Percentiles rank a stretch among this genome's conserved stretches.
Conservation (phyloP, 1,284 basidiomycete genomes). For the Moesziomyces antarcticus region DNA sequence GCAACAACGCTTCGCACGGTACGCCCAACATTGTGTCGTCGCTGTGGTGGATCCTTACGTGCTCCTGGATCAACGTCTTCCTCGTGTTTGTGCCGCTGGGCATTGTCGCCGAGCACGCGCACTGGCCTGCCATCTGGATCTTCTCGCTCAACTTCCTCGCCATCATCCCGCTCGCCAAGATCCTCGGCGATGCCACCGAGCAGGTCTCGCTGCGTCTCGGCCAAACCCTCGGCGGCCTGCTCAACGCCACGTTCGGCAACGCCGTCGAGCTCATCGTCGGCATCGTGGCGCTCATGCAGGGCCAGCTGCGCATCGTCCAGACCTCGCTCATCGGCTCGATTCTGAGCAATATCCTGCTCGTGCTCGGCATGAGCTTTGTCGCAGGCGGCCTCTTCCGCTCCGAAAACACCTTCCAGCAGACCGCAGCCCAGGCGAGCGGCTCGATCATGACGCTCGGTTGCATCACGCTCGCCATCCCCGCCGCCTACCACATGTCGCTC, state of each 20-base stretch:
- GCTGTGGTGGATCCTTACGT: conserved; percentile 60
- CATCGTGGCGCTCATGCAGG: conserved; percentile 83
- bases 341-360: conserved; percentile 64
- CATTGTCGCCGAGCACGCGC: conserved; percentile 54
- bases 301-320: conserved; percentile 69
- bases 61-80: conserved; percentile 62
- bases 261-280: conserved; percentile 67
- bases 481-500: conserved; percentile 76
- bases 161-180: conserved; percentile 66
- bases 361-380: conserved; percentile 64
- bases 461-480: conserved; percentile 91
- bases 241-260: conserved; percentile 67
- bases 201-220: conserved; percentile 62
- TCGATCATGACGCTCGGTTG: conserved; percentile 85
- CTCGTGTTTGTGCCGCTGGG: conserved; percentile 67
- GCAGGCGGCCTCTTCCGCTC: conserved; percentile 65
- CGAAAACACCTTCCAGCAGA: conserved; percentile 65
- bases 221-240: conserved; percentile 63
- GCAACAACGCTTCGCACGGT: not conserved
- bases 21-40: conserved; percentile 46
- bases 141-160: conserved; percentile 66
- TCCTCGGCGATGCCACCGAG: conserved; percentile 66
- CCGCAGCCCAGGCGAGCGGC: conserved; percentile 64
- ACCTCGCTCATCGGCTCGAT: conserved; percentile 65
- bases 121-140: conserved; percentile 62